These are phyloP conservation scores for Alternaria infectoria DNA, from an alignment of 2,329 filamentous ascomycete species.

Conservation along the genomic window DNA sequence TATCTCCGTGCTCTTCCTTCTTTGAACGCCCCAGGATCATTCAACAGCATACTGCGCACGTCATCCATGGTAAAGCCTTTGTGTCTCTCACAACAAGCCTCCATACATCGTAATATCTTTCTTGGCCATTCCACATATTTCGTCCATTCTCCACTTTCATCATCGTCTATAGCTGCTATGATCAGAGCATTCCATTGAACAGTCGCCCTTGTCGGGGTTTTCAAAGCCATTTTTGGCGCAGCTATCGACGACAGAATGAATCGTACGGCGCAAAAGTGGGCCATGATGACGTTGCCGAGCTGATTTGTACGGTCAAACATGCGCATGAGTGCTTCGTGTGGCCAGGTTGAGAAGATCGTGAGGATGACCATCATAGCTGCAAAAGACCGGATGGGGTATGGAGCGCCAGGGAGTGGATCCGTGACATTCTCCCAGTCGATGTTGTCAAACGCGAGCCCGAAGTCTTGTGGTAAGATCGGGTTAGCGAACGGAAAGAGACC, in stretches of 20 bases:
- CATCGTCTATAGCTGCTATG: conserved; percentile 34
- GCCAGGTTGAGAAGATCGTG: conserved; percentile 26
- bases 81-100: conserved; percentile 12
- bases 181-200: conserved; percentile 51
- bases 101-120: conserved; percentile 19
- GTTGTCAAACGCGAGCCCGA: background rate
- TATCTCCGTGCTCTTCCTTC: conserved; percentile 10
- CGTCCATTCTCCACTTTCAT: conserved; percentile 34
- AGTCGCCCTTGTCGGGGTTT: conserved; percentile 18
- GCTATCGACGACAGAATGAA: conserved; percentile 21
- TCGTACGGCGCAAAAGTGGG: conserved; percentile 22
- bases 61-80: conserved; percentile 13
- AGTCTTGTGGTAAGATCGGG: conserved; percentile 9
- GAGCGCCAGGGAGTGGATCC: conserved; percentile 2
- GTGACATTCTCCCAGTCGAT: conserved; percentile 16
- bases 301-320: conserved; percentile 20
- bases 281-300: conserved; percentile 23
- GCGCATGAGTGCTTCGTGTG: conserved; percentile 21
- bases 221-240: conserved; percentile 14
- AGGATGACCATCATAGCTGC: conserved; percentile 21
- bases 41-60: conserved; percentile 13
- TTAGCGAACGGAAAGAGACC: conserved; percentile 2
- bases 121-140: conserved; percentile 45
- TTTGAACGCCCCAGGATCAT: conserved; percentile 53
- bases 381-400: conserved; percentile 14